Percentiles rank a stretch among this genome's conserved stretches.
Evolutionary conservation across 208 protist species (phyloP).

Genomic region (Phytomonas sp.): DNA sequence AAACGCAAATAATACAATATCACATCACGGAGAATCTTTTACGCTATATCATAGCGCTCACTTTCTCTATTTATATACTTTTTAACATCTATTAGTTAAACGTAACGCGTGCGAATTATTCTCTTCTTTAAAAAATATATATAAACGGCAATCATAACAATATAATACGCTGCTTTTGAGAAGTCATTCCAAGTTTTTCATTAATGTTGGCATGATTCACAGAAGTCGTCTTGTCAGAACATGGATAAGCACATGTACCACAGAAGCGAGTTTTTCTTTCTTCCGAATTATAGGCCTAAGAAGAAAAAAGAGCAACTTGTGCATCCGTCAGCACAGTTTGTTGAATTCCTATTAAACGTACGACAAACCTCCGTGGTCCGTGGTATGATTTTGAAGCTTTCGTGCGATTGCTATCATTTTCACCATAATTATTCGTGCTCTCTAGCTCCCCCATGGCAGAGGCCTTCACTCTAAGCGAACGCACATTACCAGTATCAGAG

Average conservation of each 20-base stretch:
- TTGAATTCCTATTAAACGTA: constrained; percentile 7
- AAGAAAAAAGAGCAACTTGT: constrained; percentile 5
- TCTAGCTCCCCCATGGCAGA: neutral
- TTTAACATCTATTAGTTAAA: neutral
- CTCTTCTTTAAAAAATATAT: neutral
- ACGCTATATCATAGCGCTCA: neutral
- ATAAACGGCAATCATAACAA: constrained; percentile 4
- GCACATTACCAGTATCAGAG: neutral
- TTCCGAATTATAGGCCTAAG: neutral
- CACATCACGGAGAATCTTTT: neutral
- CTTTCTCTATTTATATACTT: constrained; percentile 7
- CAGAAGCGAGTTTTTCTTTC: neutral
- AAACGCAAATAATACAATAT: neutral
- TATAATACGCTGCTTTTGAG: neutral
- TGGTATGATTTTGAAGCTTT: constrained; percentile 5
- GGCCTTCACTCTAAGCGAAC: neutral
- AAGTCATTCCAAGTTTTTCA: neutral
- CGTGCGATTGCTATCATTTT: neutral
- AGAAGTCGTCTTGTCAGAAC: neutral
- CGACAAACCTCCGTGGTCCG: neutral
- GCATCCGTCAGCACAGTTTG: constrained; percentile 3
- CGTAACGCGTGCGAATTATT: constrained; percentile 1
- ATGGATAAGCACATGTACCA: neutral
- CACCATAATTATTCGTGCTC: neutral
- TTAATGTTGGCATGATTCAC: neutral